Evolutionary conservation across 2,329 filamentous ascomycete species (phyloP), one percentile per base, ranked within the genome.

Genomic region (Didymella keratinophila): DNA sequence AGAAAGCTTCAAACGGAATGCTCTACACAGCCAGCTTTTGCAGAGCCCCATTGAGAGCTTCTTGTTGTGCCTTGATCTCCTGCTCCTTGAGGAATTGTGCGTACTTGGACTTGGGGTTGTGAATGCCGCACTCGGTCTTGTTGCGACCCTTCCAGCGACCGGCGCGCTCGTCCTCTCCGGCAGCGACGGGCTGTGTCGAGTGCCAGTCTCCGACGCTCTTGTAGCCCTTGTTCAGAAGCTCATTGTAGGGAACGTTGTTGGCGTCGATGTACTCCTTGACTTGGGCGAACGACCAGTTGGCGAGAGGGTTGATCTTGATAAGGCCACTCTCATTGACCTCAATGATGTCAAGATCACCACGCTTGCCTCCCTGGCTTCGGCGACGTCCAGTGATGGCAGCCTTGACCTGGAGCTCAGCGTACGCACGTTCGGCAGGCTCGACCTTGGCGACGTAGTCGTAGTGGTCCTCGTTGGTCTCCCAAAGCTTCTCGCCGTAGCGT

Each of bases 361-460:
- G 90, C 81, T 95, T 92, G 64, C 93, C 94, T 62, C 95, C 95
- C 80, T 99, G 95, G 63, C 92, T 96, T 67, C 92, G 88, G 62
- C 95, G 87, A 58, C 95, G 92, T 52, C 95, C 95, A 44, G 95
- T 99, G 65, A 99, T 84, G 51, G 98, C 91, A 52, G 95, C 95
- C 56, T 90, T 89, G 56, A 98, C 93, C 71, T 90, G 87, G 58
- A 98, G 86, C 64, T 96, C 90, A 18, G 88, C 83, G 79, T 97
- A 98, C 7, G 95, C 92, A 61, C 95, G 88, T 80, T 97, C 89
- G 54, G 93, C 92, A 16, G 95, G 95, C 83, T 99, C 95, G 47
- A 99, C 95, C 83, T 99, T 99, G 80, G 93, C 95, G 63, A 95
- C 84, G 84, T 92, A 98, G 84, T 99, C 95, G 80, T 99, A 99